phyloP scores from a whole-genome alignment of 2,329 filamentous ascomycete species.

The Sordariomycetes sp. region DNA sequence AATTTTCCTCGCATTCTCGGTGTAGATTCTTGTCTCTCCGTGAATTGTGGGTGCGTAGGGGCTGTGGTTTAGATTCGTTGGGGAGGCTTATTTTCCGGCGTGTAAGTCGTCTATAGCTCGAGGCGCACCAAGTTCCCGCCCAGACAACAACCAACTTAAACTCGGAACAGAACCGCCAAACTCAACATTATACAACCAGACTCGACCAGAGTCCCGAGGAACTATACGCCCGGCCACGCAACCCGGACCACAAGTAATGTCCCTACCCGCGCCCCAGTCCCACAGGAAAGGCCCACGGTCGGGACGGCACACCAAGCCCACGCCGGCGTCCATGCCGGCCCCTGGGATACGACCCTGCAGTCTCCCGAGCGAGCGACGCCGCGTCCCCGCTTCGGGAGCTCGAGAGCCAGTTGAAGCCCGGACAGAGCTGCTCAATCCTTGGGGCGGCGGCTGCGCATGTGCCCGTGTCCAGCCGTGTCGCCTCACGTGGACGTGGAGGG shows the following conservation, averaged over 20 bases:
- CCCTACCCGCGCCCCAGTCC: background rate
- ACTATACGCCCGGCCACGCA: no score
- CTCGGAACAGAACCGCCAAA: no score
- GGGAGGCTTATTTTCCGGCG: no score
- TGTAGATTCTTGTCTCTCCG: no score
- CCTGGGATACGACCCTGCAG: background rate
- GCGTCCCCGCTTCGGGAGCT: background rate
- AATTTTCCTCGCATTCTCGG: no score
- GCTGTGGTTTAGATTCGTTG: no score
- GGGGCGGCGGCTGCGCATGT: background rate
- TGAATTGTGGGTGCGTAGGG: no score
- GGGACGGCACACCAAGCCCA: background rate
- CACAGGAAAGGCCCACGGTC: background rate
- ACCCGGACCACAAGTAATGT: background rate
- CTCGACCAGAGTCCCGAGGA: no score
- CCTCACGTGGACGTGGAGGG: background rate
- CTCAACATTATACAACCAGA: no score
- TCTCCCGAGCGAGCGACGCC: background rate
- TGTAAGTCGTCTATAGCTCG: no score
- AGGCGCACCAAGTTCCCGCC: no score
- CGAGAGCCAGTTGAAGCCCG: background rate
- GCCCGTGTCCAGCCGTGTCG: background rate
- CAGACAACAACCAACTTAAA: no score
- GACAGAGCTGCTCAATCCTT: background rate
- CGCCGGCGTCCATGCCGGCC: background rate